These are phyloP conservation scores for Ophiostoma pallidulum DNA, from an alignment of 2,329 filamentous ascomycete genomes.

Conservation along the genomic window DNA sequence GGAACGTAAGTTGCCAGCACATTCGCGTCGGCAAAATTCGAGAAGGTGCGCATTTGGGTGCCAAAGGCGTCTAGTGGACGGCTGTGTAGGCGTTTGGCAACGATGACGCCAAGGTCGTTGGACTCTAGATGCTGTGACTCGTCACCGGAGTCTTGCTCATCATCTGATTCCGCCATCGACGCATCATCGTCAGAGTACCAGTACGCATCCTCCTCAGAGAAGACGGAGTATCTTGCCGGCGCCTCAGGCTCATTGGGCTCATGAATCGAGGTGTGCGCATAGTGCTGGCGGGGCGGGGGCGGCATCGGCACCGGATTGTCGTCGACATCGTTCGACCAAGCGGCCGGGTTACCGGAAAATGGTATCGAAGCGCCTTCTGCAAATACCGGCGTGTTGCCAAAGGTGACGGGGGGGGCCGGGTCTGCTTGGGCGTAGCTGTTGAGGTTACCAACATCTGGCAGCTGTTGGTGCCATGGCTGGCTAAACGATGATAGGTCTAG, in stretches of 20 bases:
- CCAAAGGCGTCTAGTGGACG: slow-evolving; percentile 31
- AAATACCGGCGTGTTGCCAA: neutral
- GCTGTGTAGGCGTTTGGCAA: slow-evolving; percentile 28
- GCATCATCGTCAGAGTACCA: slow-evolving; percentile 50
- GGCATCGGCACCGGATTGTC: neutral
- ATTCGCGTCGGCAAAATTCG: slow-evolving; percentile 37
- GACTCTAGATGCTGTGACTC: slow-evolving; percentile 27
- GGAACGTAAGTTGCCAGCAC: slow-evolving; percentile 58
- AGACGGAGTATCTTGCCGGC: slow-evolving; percentile 1
- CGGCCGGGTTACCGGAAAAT: neutral
- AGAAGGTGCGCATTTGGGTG: slow-evolving; percentile 40
- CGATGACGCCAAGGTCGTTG: slow-evolving; percentile 32
- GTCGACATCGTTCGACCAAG: neutral
- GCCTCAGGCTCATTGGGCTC: neutral
- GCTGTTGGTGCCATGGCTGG: slow-evolving; percentile 1
- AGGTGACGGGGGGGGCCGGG: neutral
- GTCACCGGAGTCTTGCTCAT: slow-evolving; percentile 39
- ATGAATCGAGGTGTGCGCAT: neutral
- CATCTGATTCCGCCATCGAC: slow-evolving; percentile 53
- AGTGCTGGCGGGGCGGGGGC: neutral
- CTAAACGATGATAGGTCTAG: neutral
- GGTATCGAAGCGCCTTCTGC: neutral
- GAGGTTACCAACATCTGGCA: neutral
- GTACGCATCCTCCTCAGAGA: slow-evolving; percentile 29
- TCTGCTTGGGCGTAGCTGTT: neutral